Evolutionary conservation across 2,329 filamentous ascomycete genomes (phyloP).

Genomic region (Diaporthe caulivora): DNA sequence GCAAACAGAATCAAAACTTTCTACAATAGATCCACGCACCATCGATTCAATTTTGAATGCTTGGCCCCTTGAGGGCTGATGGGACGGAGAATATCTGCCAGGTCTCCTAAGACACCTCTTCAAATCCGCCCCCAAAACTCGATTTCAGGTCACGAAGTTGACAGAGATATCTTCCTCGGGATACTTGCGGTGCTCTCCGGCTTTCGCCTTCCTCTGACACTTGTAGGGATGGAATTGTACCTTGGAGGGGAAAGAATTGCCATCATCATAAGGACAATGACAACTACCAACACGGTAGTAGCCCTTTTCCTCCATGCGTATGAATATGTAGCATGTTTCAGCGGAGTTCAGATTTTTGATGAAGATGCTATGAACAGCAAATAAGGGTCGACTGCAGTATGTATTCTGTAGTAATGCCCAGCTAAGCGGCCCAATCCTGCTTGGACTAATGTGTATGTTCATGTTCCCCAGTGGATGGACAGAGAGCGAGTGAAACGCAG

Average conservation of each 20-base stretch:
- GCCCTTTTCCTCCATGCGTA: not conserved
- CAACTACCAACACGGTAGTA: not conserved
- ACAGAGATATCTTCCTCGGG: constrained; percentile 46
- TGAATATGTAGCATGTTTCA: not conserved
- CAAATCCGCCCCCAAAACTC: no score
- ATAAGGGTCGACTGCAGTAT: not conserved
- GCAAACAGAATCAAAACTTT: not conserved
- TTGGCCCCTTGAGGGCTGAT: not conserved
- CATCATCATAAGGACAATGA: not conserved
- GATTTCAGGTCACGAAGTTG: no score
- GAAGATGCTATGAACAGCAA: not conserved
- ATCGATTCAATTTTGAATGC: not conserved
- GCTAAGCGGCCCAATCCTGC: not conserved
- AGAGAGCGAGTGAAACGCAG: not conserved
- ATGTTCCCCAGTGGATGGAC: not conserved
- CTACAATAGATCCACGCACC: not conserved
- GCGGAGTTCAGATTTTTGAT: not conserved
- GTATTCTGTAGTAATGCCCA: not conserved
- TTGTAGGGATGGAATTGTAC: not conserved
- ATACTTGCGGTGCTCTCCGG: not conserved
- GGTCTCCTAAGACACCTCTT: no score
- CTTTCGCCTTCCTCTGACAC: not conserved
- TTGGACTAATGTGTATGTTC: not conserved
- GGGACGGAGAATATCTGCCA: constrained; percentile 46
- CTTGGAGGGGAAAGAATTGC: not conserved